Base-by-base conservation (phyloP, 2,329 filamentous ascomycete species). In the Ophiostoma australiae region DNA sequence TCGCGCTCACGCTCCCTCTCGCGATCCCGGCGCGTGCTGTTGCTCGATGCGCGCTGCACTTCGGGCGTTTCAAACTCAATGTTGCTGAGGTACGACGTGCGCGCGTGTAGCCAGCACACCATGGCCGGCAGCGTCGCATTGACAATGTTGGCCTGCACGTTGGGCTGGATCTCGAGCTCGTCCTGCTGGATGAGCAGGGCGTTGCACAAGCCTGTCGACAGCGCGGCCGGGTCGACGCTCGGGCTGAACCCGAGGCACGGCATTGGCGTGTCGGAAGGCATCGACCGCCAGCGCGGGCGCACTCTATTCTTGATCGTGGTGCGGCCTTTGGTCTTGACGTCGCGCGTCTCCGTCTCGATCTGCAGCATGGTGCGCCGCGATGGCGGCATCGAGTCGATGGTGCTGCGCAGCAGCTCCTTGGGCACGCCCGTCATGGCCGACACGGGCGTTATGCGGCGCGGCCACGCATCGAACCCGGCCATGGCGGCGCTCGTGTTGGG, bases 31-130 rank as follows among this genome's bases (percentile, higher is more conserved):
- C 70, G 58, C 17, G 27, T 63, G 72, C 68, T 70, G 68, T 69
- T 20, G 70, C 69, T 71, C 67, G 65, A 68, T 58, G 66, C 63
- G 44, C 71, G 71, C 69, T 75, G 72, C 23, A 75, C 55, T 68
- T 74, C 73, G 31, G 71, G 66, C 15, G 68, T 72, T n/a, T 72
- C 71, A 17, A 75, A 52, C 35, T 73, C 74, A 35, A 74, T 27
- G 13, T 63, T 70, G 10, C 71, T 69, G 33, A 75, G 72, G 37
- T 74, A 74, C 2, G 74, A 72, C 0, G 74, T 70, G 48, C 72
- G 70, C n/a, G 72, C 69, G 70, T 75, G 74, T 69, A 75, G 72
- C 74, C 74, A 75, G n/a, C 72, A 73, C 11, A 75, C n/a, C 73
- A 75, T 74, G 52, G 74, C 72, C 17, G 74, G 73, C 33, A 75